Conservation (phyloP, 2,329 filamentous ascomycete genomes). For the Biscogniauxia mediterranea region DNA sequence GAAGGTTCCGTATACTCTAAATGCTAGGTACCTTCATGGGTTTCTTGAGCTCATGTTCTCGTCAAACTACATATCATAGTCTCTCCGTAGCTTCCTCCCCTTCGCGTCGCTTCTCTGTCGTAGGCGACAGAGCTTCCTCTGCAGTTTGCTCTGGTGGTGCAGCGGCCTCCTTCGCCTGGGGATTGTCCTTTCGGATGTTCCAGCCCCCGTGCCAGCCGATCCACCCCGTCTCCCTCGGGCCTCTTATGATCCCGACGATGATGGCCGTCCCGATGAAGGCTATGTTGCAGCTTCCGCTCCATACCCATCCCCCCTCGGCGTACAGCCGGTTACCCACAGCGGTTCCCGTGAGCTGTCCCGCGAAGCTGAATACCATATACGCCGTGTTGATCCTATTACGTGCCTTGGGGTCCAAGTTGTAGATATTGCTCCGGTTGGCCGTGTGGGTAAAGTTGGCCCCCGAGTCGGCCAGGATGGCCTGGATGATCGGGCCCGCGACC, state of each 20-base stretch:
- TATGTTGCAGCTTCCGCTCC: constrained; percentile 44
- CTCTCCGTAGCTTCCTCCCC: background rate
- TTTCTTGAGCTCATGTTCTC: background rate
- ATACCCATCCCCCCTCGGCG: constrained; percentile 50
- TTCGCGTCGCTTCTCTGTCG: background rate
- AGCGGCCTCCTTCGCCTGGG: constrained; percentile 2
- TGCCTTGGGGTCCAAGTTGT: constrained; percentile 66
- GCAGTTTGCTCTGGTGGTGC: constrained; percentile 3
- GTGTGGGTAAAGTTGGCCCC: constrained; percentile 73
- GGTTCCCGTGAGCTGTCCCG: constrained; percentile 71
- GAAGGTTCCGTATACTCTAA: no score
- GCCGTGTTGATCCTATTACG: constrained; percentile 77
- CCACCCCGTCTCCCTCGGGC: constrained; percentile 42
- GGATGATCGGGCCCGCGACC: constrained; percentile 69
- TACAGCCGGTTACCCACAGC: constrained; percentile 55
- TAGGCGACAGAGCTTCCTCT: constrained; percentile 6
- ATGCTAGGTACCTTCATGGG: background rate
- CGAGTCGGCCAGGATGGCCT: constrained; percentile 66
- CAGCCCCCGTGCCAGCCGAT: constrained; percentile 44
- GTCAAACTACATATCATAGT: background rate
- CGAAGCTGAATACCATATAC: constrained; percentile 76
- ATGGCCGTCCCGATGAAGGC: constrained; percentile 38
- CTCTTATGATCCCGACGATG: constrained; percentile 35
- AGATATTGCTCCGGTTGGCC: constrained; percentile 69
- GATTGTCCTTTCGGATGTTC: constrained; percentile 29